These are phyloP conservation scores for Trichoderma sp. DNA, from an alignment of 2,329 filamentous ascomycete species.

Conservation along the genomic window DNA sequence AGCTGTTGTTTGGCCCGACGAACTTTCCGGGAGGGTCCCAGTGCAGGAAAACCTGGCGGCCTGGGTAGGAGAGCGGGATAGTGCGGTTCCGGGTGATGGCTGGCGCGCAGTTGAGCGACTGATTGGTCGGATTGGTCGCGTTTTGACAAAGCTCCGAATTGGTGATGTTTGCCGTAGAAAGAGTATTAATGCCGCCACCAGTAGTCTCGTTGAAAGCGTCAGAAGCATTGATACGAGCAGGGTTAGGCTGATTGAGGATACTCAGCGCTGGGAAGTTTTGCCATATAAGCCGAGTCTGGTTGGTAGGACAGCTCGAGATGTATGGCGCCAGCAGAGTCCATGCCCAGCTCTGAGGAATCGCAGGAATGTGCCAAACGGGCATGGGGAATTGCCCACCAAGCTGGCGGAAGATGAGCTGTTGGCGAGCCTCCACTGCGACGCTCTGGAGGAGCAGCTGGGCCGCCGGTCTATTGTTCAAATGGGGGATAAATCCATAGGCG, in stretches of 20 bases:
- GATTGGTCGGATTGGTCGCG: conserved; percentile 53
- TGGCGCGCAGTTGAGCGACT: conserved; percentile 60
- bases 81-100: conserved; percentile 69
- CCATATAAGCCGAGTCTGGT: conserved; percentile 76
- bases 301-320: conserved; percentile 72
- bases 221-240: conserved; percentile 65
- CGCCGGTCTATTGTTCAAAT: conserved; percentile 74
- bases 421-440: conserved; percentile 76
- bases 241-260: conserved; percentile 76
- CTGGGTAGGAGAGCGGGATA: conserved; percentile 72
- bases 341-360: conserved; percentile 80
- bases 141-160: conserved; percentile 58
- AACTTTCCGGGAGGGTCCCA: conserved; percentile 72
- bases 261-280: conserved; percentile 77
- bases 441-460: conserved; percentile 73
- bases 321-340: conserved; percentile 83
- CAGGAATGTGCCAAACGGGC: conserved; percentile 79
- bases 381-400: conserved; percentile 78
- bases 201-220: conserved; percentile 64
- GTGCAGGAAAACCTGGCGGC: conserved; percentile 67
- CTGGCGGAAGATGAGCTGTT: conserved; percentile 84
- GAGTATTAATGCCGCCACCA: conserved; percentile 59
- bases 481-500: conserved; percentile 78
- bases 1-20: conserved; percentile 81
- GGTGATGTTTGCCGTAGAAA: conserved; percentile 50